phyloP scores from a whole-genome alignment of 2,329 filamentous ascomycete species.

The Thielaviopsis populi region DNA sequence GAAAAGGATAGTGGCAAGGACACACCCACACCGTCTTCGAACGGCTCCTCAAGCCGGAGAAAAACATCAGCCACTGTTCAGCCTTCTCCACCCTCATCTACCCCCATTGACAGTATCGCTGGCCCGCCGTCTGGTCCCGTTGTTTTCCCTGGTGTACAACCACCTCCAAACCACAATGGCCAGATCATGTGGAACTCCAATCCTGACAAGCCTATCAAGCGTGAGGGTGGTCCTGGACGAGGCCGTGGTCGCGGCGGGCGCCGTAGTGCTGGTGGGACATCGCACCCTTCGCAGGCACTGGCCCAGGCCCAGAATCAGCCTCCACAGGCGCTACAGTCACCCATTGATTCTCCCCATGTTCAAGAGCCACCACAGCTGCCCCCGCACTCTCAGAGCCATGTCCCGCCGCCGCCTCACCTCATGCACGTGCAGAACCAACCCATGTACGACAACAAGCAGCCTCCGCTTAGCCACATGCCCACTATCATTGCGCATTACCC shows the following conservation, averaged over 20 bases:
- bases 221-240: slow-evolving; percentile 4
- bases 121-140: slow-evolving; percentile 7
- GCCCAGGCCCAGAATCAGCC: neutral
- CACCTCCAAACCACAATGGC: slow-evolving; percentile 16
- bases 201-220: slow-evolving; percentile 4
- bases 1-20: slow-evolving; percentile 6
- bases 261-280: neutral
- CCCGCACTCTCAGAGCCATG: neutral
- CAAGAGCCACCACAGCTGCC: neutral
- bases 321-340: neutral
- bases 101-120: slow-evolving; percentile 6
- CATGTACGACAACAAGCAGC: slow-evolving; percentile 13
- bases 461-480: slow-evolving; percentile 14
- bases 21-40: neutral
- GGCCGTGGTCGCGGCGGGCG: slow-evolving; percentile 12
- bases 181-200: slow-evolving; percentile 17
- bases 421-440: slow-evolving; percentile 11
- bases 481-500: slow-evolving; percentile 14
- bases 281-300: neutral
- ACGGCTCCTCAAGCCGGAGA: neutral
- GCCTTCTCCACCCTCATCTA: neutral
- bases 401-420: neutral
- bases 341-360: neutral
- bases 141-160: neutral
- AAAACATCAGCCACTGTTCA: slow-evolving; percentile 1